These are phyloP conservation scores for Capronia americana DNA, from an alignment of 2,329 filamentous ascomycete genomes.

Conservation along the genomic window DNA sequence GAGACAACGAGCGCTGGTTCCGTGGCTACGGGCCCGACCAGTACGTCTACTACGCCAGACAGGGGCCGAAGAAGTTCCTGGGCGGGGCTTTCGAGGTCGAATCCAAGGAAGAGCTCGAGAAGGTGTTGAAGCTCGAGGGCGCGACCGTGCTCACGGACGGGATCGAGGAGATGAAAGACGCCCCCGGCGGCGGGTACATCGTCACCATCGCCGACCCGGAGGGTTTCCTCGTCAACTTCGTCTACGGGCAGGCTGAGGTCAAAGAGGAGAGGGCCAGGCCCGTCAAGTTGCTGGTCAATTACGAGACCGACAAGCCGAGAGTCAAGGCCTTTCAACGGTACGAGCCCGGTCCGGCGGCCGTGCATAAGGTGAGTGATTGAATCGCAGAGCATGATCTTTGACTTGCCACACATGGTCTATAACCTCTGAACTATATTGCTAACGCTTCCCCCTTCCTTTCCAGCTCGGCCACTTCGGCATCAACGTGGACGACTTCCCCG, in stretches of 20 bases:
- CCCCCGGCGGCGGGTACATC: constrained; percentile 40
- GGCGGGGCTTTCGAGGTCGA: constrained; percentile 55
- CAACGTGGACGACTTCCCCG: constrained; percentile 48
- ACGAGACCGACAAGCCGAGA: constrained; percentile 48
- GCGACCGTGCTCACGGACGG: constrained; percentile 34
- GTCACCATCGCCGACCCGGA: constrained; percentile 41
- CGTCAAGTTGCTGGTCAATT: constrained; percentile 46
- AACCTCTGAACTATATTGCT: not conserved
- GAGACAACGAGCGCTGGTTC: constrained; percentile 49
- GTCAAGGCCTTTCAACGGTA: constrained; percentile 51
- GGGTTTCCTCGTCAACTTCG: constrained; percentile 41
- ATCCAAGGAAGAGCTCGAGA: constrained; percentile 51
- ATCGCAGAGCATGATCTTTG: too few relatives aligned
- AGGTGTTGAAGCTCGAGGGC: constrained; percentile 38
- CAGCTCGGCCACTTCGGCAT: constrained; percentile 57
- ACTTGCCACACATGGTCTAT: too few relatives aligned
- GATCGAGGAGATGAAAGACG: constrained; percentile 38
- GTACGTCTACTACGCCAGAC: constrained; percentile 53
- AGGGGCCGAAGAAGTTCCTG: constrained; percentile 51
- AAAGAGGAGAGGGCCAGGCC: constrained; percentile 34
- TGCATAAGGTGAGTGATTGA: constrained; percentile 49
- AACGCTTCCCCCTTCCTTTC: not conserved
- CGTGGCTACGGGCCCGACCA: constrained; percentile 53
- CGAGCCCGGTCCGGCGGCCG: constrained; percentile 56
- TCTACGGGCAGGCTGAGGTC: constrained; percentile 37